These are phyloP conservation scores for Fulvia fulva DNA, from an alignment of 2,329 filamentous ascomycete species.

Conservation along the genomic window DNA sequence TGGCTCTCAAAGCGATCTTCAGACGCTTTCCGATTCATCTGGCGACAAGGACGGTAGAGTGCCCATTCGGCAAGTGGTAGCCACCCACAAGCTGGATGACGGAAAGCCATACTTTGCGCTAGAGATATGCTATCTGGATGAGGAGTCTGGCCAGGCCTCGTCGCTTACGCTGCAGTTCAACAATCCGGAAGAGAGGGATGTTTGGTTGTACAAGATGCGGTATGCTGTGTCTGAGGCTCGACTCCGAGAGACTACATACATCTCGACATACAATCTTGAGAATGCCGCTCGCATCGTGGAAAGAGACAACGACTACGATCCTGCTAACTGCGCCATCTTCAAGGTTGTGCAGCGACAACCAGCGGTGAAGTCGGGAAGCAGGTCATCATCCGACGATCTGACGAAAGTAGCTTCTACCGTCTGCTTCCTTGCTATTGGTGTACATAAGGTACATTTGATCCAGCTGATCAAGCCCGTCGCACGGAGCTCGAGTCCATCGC, in stretches of 20 bases:
- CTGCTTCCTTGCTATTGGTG: constrained; percentile 65
- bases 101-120: constrained; percentile 63
- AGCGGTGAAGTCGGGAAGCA: constrained; percentile 48
- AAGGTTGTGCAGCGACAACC: constrained; percentile 62
- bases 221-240: constrained; percentile 56
- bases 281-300: constrained; percentile 61
- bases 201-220: constrained; percentile 62
- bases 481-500: constrained; percentile 52
- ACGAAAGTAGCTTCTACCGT: constrained; percentile 61
- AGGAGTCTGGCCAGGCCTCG: constrained; percentile 57
- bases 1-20: constrained; percentile 59
- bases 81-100: constrained; percentile 64
- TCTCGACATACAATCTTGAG: constrained; percentile 58
- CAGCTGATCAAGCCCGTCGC: constrained; percentile 57
- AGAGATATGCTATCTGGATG: constrained; percentile 65
- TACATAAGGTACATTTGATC: constrained; percentile 66
- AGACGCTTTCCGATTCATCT: constrained; percentile 49
- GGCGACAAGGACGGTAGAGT: constrained; percentile 56
- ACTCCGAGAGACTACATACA: constrained; percentile 48
- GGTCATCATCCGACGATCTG: constrained; percentile 63
- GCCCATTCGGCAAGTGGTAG: constrained; percentile 62
- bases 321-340: constrained; percentile 63
- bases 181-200: constrained; percentile 60
- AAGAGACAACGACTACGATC: constrained; percentile 64
- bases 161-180: constrained; percentile 62